A percentile compares a stretch with the other conserved stretches of the same genome.
These are phyloP conservation scores for Wickerhamiella cacticola DNA, from an alignment of 805 yeast species.

Conservation along the genomic window DNA sequence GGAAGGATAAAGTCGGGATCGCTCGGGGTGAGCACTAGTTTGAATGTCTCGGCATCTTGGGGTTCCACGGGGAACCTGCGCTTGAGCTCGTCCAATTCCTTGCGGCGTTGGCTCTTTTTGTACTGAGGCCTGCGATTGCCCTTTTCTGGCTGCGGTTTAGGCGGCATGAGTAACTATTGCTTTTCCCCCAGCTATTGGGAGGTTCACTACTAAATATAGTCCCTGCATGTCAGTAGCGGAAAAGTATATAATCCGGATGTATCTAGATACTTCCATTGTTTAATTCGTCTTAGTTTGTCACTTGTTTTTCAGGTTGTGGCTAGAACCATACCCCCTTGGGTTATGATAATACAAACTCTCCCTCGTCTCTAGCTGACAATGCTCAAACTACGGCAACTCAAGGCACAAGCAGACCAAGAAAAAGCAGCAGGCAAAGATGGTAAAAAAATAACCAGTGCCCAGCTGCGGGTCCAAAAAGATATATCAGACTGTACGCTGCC, in stretches of 20 bases:
- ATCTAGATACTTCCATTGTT: too few relatives aligned
- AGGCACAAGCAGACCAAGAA: constrained; percentile 42
- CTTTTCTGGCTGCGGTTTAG: neutral
- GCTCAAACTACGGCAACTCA: constrained; percentile 50
- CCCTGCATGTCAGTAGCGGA: too few relatives aligned
- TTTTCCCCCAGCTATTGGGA: too few relatives aligned
- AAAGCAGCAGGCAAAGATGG: constrained; percentile 27
- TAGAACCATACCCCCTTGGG: neutral
- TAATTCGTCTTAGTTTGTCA: too few relatives aligned
- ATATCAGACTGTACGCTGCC: constrained; percentile 53
- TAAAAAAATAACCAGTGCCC: constrained; percentile 45
- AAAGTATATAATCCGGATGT: too few relatives aligned
- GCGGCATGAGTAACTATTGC: neutral
- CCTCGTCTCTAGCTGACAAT: constrained; percentile 14
- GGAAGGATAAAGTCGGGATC: constrained; percentile 70
- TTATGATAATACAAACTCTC: neutral
- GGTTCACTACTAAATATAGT: too few relatives aligned
- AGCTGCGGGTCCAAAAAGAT: constrained; percentile 61
- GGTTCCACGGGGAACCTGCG: constrained; percentile 14
- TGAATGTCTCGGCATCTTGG: constrained; percentile 19
- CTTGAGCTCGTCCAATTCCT: constrained; percentile 18
- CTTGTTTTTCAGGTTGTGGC: too few relatives aligned
- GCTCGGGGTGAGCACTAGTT: constrained; percentile 34
- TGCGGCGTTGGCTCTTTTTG: constrained; percentile 17
- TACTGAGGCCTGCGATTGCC: neutral